Conservation (phyloP, 2,329 filamentous ascomycete genomes). For the Pyrenochaeta sp. region DNA sequence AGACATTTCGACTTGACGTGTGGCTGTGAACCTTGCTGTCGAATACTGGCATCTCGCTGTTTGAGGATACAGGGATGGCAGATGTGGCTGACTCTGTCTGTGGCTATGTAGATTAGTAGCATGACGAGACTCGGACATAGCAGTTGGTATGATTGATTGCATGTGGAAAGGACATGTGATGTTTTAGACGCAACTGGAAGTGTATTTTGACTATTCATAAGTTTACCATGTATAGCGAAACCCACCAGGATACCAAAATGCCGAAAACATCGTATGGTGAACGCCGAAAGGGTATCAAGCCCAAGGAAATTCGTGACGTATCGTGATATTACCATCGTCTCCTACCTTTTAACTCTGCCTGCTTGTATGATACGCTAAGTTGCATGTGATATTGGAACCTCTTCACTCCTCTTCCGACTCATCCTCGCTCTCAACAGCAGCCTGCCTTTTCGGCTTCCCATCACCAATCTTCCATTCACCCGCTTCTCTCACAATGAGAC, state of each 20-base stretch:
- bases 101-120: background rate
- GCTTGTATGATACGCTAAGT: background rate
- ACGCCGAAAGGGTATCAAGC: background rate
- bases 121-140: background rate
- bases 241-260: background rate
- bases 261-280: background rate
- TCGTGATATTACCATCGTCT: background rate
- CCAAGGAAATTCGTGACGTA: background rate
- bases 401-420: conserved; percentile 25
- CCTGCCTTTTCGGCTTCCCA: conserved; percentile 31
- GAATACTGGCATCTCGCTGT: background rate
- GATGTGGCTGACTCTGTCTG: background rate
- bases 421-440: conserved; percentile 12
- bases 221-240: background rate
- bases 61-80: background rate
- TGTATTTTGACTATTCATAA: background rate
- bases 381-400: background rate
- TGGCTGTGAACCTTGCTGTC: background rate
- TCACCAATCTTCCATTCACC: conserved; percentile 46
- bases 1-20: background rate
- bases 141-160: background rate
- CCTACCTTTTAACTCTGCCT: background rate
- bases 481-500: conserved; percentile 43
- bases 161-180: background rate
- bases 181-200: background rate